Evolutionary conservation across 2,329 filamentous ascomycete genomes (phyloP).

Genomic region (Metarhizium rileyi): DNA sequence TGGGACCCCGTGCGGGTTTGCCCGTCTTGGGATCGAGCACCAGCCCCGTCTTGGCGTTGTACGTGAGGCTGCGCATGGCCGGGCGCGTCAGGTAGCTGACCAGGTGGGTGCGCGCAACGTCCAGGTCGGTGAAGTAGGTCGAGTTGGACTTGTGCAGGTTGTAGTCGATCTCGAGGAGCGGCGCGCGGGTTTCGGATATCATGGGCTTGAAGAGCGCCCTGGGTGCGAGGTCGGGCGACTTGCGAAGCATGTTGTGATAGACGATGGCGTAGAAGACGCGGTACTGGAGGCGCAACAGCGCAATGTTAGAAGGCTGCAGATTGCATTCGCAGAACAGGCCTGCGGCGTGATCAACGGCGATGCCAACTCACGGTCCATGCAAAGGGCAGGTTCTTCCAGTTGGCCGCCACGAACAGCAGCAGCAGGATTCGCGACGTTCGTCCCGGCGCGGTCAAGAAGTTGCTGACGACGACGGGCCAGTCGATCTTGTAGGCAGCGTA

Average conservation of each 20-base stretch:
- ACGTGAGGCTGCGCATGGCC: constrained; percentile 9
- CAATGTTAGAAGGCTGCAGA: too few species aligned
- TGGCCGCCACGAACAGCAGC: constrained; percentile 48
- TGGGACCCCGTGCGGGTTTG: constrained; percentile 38
- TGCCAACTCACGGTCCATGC: constrained; percentile 60
- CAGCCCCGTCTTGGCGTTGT: constrained; percentile 19
- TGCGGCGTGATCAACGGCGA: too few species aligned
- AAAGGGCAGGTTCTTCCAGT: constrained; percentile 66
- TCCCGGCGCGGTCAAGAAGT: constrained; percentile 45
- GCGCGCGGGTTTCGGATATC: constrained; percentile 55
- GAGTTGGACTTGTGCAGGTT: constrained; percentile 76
- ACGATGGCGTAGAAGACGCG: constrained; percentile 50
- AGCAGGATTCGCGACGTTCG: constrained; percentile 42
- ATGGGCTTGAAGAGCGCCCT: constrained; percentile 64
- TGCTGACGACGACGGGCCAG: constrained; percentile 26
- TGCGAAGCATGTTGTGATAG: constrained; percentile 41
- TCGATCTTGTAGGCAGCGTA: constrained; percentile 38
- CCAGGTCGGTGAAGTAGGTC: constrained; percentile 82
- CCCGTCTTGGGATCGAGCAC: constrained; percentile 39
- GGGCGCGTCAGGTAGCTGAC: constrained; percentile 58
- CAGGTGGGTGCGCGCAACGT: constrained; percentile 72
- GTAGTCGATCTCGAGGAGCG: constrained; percentile 74
- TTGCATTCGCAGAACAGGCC: too few species aligned
- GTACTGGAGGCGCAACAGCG: constrained; percentile 29
- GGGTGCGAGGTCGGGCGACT: constrained; percentile 39